Conservation (phyloP, 2,329 filamentous ascomycete genomes). For the Beauveria sp. region DNA sequence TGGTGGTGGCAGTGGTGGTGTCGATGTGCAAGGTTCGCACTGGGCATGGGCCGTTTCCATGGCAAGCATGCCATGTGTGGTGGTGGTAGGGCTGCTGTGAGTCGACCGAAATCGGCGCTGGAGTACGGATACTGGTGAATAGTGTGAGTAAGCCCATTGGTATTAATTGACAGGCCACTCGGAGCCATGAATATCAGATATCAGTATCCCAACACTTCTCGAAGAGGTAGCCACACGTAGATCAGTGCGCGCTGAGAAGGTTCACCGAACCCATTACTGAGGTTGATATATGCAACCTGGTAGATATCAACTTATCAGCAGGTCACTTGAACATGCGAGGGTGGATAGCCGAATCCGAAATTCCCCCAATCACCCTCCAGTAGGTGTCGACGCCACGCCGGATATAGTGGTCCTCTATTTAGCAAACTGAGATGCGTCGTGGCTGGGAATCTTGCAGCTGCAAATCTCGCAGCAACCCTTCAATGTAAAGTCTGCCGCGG, state of each 20-base stretch:
- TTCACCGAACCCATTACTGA: neutral
- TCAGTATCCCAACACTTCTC: too few relatives aligned
- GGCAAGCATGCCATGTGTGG: too few relatives aligned
- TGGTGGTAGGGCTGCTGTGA: neutral
- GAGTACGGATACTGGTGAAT: too few relatives aligned
- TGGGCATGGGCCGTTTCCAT: neutral
- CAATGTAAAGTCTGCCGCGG: neutral
- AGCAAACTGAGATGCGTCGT: neutral
- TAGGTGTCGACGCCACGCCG: neutral
- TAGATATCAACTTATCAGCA: too few relatives aligned
- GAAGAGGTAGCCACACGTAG: neutral
- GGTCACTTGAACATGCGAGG: too few relatives aligned
- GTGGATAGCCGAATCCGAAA: neutral
- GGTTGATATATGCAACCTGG: neutral
- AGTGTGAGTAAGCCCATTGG: neutral
- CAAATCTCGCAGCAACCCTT: neutral
- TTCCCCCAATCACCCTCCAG: too few relatives aligned
- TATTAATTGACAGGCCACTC: neutral
- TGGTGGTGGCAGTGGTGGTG: too few relatives aligned
- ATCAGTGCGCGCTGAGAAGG: neutral
- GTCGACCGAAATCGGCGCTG: neutral
- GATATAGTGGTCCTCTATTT: neutral
- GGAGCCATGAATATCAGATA: neutral
- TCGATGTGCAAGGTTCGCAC: neutral
- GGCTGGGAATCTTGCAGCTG: neutral